phyloP scores from a whole-genome alignment of 1,139 yeast species.

The Taiozyma sp. region DNA sequence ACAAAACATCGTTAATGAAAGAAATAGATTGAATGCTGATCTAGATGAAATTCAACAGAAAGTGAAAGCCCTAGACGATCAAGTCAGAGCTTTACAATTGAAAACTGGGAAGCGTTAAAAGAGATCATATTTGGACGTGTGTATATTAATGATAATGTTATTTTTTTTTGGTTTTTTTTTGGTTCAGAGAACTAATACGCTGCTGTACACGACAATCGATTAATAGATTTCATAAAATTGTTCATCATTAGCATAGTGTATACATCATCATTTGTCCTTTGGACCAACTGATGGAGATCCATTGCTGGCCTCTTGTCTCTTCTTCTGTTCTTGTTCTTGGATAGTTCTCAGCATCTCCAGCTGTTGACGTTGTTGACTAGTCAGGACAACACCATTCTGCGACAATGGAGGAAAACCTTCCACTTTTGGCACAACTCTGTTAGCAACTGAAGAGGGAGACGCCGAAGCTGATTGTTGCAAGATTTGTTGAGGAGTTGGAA shows the following conservation, averaged over 20 bases:
- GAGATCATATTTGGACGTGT: neutral
- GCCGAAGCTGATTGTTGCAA: constrained; percentile 9
- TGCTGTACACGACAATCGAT: neutral
- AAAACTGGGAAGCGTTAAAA: constrained; percentile 27
- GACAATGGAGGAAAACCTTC: neutral
- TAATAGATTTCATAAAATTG: neutral
- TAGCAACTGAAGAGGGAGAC: neutral
- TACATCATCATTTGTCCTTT: neutral
- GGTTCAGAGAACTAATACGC: neutral
- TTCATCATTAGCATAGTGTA: neutral
- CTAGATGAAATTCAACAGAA: constrained; percentile 81
- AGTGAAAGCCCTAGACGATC: constrained; percentile 68
- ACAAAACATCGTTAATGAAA: constrained; percentile 88
- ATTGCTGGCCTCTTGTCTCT: constrained; percentile 11
- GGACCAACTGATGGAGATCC: neutral
- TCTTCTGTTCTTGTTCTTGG: constrained; percentile 22
- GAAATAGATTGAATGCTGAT: constrained; percentile 91
- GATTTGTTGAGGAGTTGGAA: constrained; percentile 23
- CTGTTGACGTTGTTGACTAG: constrained; percentile 23
- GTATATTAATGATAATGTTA: neutral
- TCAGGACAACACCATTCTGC: constrained; percentile 7
- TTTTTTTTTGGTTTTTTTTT: neutral
- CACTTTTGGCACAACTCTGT: constrained; percentile 5
- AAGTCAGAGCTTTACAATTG: constrained; percentile 64
- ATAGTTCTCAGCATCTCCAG: constrained; percentile 19